Base-by-base conservation (phyloP, 1,139 yeast species). In the Zygoascus hellenicus region DNA sequence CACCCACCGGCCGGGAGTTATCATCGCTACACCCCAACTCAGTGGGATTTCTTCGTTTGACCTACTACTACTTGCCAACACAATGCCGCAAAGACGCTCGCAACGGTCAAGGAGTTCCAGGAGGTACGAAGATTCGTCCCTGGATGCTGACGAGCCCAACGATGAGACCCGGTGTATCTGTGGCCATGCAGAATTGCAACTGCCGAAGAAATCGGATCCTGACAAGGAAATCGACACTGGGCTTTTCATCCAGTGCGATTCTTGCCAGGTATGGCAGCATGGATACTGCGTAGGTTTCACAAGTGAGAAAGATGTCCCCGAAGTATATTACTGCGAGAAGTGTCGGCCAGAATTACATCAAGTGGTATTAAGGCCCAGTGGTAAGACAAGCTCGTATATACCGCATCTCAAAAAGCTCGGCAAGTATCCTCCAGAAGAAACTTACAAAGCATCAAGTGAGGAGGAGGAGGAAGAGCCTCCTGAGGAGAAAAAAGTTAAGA, bases 231-330 rank as follows among this genome's bases (percentile, higher is more conserved):
- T 83, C 47, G 85, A 83, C 53, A 81, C 81, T 50, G 94, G 94
- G 2, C 75, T 85, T 46, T 86, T 83, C 65, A 84, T 86, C 57
- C 94, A 84, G 66, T 92, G 98, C 72, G 97, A 92, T 58, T 75
- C 77, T 53, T 92, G 98, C 68, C 81, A 88, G 22, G 96, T 83
- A 9, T 92, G 97, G 98, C 97, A 92, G 66, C 98, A 92, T 64
- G 97, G 97, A 2, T 89, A 75, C 66, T 92, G 98, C 69, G 97
- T 92, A 37, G 95, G 96, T 1, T 76, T 87, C 50, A 74, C 72
- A 52, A 77, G 77, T 44, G 85, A 81, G 54, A 82, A 79, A 31
- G 83, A 78, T 51, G 88, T 88, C 0, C 96, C 96, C 1, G 96
- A 89, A 51, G 85, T 85, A 63, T 90, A 90, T 66, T 87, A 88